Evolutionary conservation across 2,329 filamentous ascomycete species (phyloP), one percentile per base, ranked within the genome.

Genomic region (Exserohilum turcica): DNA sequence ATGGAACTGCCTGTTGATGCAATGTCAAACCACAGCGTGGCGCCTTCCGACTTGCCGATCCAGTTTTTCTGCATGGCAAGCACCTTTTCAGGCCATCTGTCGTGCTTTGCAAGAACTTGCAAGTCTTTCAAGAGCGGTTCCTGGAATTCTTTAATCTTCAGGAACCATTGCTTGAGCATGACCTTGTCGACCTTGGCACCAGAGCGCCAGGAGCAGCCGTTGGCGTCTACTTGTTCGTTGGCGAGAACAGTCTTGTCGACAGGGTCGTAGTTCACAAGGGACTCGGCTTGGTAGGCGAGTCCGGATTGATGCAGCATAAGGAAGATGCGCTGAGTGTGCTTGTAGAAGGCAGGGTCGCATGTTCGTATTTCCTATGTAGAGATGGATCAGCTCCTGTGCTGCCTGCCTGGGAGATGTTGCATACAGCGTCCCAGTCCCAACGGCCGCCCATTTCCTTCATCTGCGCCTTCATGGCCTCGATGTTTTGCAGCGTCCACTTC

Each of bases 161-260:
- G 84, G 72, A 95, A 96, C 92, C 92, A 96, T 74, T 96, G 92
- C 75, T 89, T 91, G 42, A 95, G 79, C 62, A 84, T 84, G 54
- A 85, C 80, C 76, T 92, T 89, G 74, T 94, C 88, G 15, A 95
- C 91, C 70, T 89, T 87, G 43, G 90, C 91, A 8, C 91, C 91
- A 1, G 90, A 94, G 51, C 91, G 84, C 92, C 92, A 96, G 2
- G 91, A 96, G 64, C 80, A 85, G 28, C 92, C 92, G 67, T 91
- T 88, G 43, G 88, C 82, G 70, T 95, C 90, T n/a, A 96, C 91
- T 76, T 96, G 92, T 74, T 96, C 92, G 71, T 96, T 96, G 9
- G 92, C 92, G 54, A 96, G 79, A 13, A 96, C 92, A 0, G 92
- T 96, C 71, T 89, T 87, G 71, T 96, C 92, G 24, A 96, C 83